Evolutionary conservation across 164 flowering plant genomes (phyloP).

Genomic region (Berberis vulgaris): DNA sequence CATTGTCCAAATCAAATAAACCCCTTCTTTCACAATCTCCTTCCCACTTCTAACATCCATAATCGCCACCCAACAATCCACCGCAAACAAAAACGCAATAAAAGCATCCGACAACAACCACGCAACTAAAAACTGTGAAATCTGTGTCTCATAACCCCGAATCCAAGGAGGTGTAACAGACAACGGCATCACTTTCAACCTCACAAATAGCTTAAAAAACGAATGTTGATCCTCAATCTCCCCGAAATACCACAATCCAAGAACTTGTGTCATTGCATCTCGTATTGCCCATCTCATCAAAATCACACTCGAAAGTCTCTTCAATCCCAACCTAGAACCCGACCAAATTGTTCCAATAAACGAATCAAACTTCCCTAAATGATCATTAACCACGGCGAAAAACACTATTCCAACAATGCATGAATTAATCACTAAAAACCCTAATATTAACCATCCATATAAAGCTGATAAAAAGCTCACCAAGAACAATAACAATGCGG

Average conservation of each 20-base stretch:
- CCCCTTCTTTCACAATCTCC: conserved; percentile 82
- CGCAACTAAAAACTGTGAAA: conserved; percentile 51
- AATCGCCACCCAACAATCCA: conserved; percentile 86
- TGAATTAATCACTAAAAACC: conserved; percentile 72
- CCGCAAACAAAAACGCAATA: conserved; percentile 57
- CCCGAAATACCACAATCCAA: conserved; percentile 83
- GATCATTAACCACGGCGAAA: conserved; percentile 46
- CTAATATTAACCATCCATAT: conserved; percentile 80
- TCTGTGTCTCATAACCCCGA: conserved; percentile 52
- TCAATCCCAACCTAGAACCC: conserved; percentile 66
- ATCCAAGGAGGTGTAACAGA: conserved; percentile 64
- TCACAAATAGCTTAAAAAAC: conserved; percentile 74
- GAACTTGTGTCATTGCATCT: conserved; percentile 83
- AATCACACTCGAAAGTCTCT: conserved; percentile 66
- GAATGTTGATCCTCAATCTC: conserved; percentile 85
- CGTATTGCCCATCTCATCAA: conserved; percentile 90
- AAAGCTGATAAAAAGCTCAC: conserved; percentile 67
- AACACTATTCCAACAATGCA: conserved; percentile 71
- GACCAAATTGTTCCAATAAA: conserved; percentile 34
- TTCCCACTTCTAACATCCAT: conserved; percentile 66
- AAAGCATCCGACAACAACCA: conserved; percentile 68
- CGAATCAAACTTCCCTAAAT: conserved; percentile 42
- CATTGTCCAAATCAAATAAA: conserved; percentile 58
- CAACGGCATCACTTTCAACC: conserved; percentile 90
- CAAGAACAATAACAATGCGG: conserved; percentile 57